Percentiles rank a stretch among this genome's conserved stretches.
Evolutionary conservation across 2,329 filamentous ascomycete species (phyloP).

Genomic region (Sphaerulina musiva): DNA sequence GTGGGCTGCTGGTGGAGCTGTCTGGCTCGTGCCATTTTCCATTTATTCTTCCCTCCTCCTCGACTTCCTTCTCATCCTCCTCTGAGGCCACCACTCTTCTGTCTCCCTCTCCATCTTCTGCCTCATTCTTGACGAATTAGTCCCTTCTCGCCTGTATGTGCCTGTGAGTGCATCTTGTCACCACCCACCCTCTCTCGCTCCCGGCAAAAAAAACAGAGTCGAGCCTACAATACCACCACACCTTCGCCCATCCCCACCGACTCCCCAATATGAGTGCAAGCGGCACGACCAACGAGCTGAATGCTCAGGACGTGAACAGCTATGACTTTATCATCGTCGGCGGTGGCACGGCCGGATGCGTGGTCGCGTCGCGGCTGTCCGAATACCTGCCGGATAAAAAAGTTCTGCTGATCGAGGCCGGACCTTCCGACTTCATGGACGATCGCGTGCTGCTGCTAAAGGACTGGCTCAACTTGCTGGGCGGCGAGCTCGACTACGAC

Average conservation of each 20-base stretch:
- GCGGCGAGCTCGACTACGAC: conserved; percentile 84
- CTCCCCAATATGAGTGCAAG: conserved; percentile 26
- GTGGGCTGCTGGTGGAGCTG: conserved; percentile 6
- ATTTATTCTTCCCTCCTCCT: conserved; percentile 2
- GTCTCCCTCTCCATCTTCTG: background rate
- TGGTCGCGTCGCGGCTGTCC: conserved; percentile 70
- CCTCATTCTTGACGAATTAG: background rate
- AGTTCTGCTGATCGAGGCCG: conserved; percentile 78
- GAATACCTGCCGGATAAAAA: conserved; percentile 77
- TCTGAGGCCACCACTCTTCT: background rate
- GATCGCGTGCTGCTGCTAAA: conserved; percentile 79
- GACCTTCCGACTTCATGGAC: conserved; percentile 82
- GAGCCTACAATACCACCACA: background rate
- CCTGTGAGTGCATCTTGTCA: background rate
- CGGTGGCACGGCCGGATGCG: conserved; percentile 79
- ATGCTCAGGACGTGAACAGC: conserved; percentile 56
- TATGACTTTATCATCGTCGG: conserved; percentile 84
- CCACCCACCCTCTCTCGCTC: background rate
- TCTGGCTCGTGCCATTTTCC: conserved; percentile 3
- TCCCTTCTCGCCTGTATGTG: background rate
- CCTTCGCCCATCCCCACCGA: background rate
- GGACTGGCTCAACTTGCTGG: conserved; percentile 78
- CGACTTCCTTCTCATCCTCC: background rate
- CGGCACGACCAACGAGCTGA: conserved; percentile 64
- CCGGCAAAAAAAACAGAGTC: background rate